These are phyloP conservation scores for Aspergillus melleus DNA, from an alignment of 2,329 filamentous ascomycete genomes.

Conservation along the genomic window DNA sequence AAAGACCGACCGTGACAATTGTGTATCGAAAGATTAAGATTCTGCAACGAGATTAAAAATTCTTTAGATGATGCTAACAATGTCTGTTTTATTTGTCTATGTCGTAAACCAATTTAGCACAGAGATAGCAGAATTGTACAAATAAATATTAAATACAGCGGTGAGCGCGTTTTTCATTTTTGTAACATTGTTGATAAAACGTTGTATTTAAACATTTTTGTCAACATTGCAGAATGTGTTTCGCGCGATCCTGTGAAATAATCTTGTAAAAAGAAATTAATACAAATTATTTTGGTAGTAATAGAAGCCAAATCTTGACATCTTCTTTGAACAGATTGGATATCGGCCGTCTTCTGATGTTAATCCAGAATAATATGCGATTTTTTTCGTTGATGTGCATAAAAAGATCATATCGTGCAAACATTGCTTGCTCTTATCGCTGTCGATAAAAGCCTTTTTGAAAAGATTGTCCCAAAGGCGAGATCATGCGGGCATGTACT, in stretches of 20 bases:
- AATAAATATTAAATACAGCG: background rate
- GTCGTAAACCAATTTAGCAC: constrained; percentile 4
- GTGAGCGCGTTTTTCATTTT: constrained; percentile 10
- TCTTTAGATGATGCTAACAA: constrained; percentile 5
- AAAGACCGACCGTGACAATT: constrained; percentile 8
- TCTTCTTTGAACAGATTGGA: constrained; percentile 1
- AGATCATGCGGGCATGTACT: constrained; percentile 18
- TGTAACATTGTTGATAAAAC: constrained; percentile 12
- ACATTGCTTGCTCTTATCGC: constrained; percentile 16
- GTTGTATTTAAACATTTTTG: constrained; percentile 7
- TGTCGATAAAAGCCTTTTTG: constrained; percentile 18
- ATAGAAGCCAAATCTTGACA: constrained; percentile 2
- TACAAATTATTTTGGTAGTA: background rate
- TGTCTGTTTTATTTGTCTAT: constrained; percentile 6
- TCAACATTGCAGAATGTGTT: constrained; percentile 9
- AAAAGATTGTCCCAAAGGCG: constrained; percentile 17
- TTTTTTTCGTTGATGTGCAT: constrained; percentile 15
- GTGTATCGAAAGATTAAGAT: constrained; percentile 15
- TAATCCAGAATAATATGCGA: constrained; percentile 16
- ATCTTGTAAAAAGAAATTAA: background rate
- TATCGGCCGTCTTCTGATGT: background rate
- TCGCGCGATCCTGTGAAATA: constrained; percentile 2
- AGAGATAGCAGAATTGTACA: constrained; percentile 14
- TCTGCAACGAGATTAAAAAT: constrained; percentile 9
- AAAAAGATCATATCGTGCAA: constrained; percentile 20